Conservation (phyloP, 371 early-diverging fungal genomes). For the Mucor sp. region DNA sequence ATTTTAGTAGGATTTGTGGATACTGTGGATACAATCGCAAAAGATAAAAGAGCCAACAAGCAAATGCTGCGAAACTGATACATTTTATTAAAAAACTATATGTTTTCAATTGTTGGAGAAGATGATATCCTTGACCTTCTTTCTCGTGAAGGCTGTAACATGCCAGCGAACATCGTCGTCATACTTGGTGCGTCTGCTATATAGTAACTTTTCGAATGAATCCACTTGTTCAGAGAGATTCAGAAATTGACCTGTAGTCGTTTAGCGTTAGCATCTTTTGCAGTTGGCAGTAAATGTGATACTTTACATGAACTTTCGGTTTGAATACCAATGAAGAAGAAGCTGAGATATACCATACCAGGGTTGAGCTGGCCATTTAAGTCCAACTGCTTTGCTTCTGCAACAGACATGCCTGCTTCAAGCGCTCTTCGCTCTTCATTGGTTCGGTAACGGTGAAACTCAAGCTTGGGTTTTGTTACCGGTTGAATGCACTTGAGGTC, state of each 20-base stretch:
- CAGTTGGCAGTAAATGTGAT: not conserved
- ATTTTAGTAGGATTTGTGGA: slow-evolving; percentile 65
- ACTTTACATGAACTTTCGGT: slow-evolving; percentile 9
- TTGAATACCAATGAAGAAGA: slow-evolving; percentile 33
- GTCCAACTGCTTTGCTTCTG: slow-evolving; percentile 5
- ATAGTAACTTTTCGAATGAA: slow-evolving; percentile 13
- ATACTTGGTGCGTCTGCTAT: slow-evolving; percentile 20
- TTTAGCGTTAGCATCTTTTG: not conserved
- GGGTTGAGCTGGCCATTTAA: slow-evolving; percentile 18
- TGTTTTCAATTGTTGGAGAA: not conserved
- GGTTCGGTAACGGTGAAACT: slow-evolving; percentile 15
- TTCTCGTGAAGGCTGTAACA: slow-evolving; percentile 15
- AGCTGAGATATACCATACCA: slow-evolving; percentile 26
- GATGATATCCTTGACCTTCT: slow-evolving; percentile 6
- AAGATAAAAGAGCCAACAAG: slow-evolving; percentile 23
- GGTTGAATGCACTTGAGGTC: slow-evolving; percentile 28
- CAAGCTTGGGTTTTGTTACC: slow-evolving; percentile 8
- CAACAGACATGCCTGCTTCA: slow-evolving; percentile 6
- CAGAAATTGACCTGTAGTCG: not conserved
- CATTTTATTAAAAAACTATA: not conserved
- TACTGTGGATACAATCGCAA: slow-evolving; percentile 46
- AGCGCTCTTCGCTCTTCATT: slow-evolving; percentile 23
- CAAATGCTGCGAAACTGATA: not conserved
- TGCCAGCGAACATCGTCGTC: slow-evolving; percentile 31
- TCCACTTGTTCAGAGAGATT: slow-evolving; percentile 19